Base-by-base conservation (phyloP, 768 basidiomycete genomes). In the Suillus alpinus region DNA sequence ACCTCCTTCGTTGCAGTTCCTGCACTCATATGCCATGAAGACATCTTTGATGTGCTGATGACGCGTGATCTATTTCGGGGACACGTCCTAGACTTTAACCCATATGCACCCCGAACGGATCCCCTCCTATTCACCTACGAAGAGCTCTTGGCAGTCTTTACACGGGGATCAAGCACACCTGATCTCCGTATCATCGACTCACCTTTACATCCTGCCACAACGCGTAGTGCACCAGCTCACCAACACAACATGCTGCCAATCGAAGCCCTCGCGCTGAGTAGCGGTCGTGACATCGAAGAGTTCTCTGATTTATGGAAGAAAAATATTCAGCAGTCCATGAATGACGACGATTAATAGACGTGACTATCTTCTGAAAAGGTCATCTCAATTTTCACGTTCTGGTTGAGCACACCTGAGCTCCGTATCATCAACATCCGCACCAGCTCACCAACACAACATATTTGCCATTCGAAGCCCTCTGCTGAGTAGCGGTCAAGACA, bases 171-270 rank as follows among this genome's bases (percentile, higher is more conserved):
- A 32, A 60, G 56, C n/a, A 60, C 60, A 55, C 78, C 86, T 0
- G 76, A 77, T 59, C 71, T 91, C 32, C 81, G 83, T 44, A 84
- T 89, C 41, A 87, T 96, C 57, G 86, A 93, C 68, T 92, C 91
- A 0, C 80, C 79, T 2, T 72, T 81, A 6, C 93, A 96, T 71
- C 91, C 91, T 0, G 81, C 81, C 1, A 87, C 86, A 0, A 77
- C 76, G 16, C 78, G 81, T 39, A 91, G 86, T 63, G 84, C 87
- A 1, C 95, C 95, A 2, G 76, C 81, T 1, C 78, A 91, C 69
- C 89, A 89, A 65, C 91, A 92, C 72, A 96, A 94, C 67, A 95
- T 94, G 88, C 80, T 95, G 36, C 96, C 95, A 9, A 81, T 94
- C 52, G 95, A 98, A 68, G 92, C 91, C 4, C 75, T 96, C n/a